Conservation (phyloP, 805 yeast species). For the Kuraishia piskuri region DNA sequence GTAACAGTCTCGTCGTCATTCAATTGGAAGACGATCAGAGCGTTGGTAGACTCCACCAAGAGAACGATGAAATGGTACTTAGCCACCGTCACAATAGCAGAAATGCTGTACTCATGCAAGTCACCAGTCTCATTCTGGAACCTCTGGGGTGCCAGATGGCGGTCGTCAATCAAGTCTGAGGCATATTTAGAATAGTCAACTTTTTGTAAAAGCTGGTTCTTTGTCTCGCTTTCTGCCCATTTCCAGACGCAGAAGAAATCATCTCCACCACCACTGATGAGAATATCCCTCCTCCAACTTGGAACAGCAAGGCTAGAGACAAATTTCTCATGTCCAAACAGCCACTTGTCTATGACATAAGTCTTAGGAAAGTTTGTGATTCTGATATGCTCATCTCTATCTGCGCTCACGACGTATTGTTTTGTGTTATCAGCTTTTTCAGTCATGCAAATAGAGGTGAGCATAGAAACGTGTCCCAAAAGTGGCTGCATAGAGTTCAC, state of each 20-base stretch:
- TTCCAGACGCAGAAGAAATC: constrained; percentile 66
- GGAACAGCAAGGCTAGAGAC: constrained; percentile 61
- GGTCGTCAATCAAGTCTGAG: constrained; percentile 38
- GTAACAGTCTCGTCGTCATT: constrained; percentile 19
- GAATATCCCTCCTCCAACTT: constrained; percentile 34
- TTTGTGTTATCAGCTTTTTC: constrained; percentile 27
- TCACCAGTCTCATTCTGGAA: constrained; percentile 44
- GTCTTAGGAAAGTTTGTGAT: constrained; percentile 73
- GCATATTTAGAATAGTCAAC: constrained; percentile 32
- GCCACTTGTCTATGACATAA: constrained; percentile 69
- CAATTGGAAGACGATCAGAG: constrained; percentile 28
- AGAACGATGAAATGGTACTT: constrained; percentile 27
- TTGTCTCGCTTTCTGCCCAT: constrained; percentile 36
- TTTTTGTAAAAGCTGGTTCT: constrained; percentile 36
- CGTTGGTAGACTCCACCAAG: constrained; percentile 37
- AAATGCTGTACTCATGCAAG: constrained; percentile 43
- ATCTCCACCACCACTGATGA: constrained; percentile 93
- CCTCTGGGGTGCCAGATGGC: constrained; percentile 57
- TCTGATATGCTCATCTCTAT: constrained; percentile 94
- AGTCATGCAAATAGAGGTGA: constrained; percentile 50
- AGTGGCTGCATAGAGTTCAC: constrained; percentile 47
- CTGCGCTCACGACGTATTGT: constrained; percentile 64
- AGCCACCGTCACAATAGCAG: constrained; percentile 21
- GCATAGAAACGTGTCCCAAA: constrained; percentile 94
- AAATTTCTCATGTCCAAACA: constrained; percentile 83